Base-by-base conservation (phyloP, 495 filamentous ascomycete genomes). In the Aspergillus nidulans region DNA sequence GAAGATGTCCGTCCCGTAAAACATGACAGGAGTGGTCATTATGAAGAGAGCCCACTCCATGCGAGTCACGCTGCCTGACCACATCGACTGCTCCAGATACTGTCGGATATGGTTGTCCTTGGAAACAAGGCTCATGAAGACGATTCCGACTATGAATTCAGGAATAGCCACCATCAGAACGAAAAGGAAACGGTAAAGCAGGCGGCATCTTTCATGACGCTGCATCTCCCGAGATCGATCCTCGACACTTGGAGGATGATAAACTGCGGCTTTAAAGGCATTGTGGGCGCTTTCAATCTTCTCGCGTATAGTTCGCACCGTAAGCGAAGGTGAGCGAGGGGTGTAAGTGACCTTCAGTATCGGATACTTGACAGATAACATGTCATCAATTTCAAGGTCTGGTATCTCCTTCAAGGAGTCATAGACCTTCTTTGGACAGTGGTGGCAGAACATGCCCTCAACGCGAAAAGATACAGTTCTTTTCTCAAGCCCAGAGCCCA, bases 21-120 rank as follows among this genome's bases (percentile, higher is more conserved):
- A 89, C 79, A 92, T 95, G 12, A 96, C 86, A 0, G 92, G 91
- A 0, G 94, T 95, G 4, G 91, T 83, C 66, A 94, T 78, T 56
- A 95, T 84, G 62, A 96, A 90, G 0, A 96, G 79, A 6, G 89
- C 81, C 81, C 92, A 90, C 65, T 94, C 86, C 2, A 84, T 82
- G 21, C 91, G 86, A 50, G 80, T 85, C 55, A 91, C 87, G 50
- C 84, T 83, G 2, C 89, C 87, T 10, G 73, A 77, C 86, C 88
- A 90, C 56, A 82, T 74, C 2, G 83, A 79, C 45, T 79, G 60
- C 77, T 89, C 89, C 30, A 97, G 65, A 61, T 80, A 90, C 44
- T 66, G 64, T 38, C 84, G 82, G 15, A 72, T 71, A 0, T 65
- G 25, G 57, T 91, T 81, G 9, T 75, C 61, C 1, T 75, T 59